Conservation (phyloP, 176 grass and related monocot species). For the Aechmea fasciata region DNA sequence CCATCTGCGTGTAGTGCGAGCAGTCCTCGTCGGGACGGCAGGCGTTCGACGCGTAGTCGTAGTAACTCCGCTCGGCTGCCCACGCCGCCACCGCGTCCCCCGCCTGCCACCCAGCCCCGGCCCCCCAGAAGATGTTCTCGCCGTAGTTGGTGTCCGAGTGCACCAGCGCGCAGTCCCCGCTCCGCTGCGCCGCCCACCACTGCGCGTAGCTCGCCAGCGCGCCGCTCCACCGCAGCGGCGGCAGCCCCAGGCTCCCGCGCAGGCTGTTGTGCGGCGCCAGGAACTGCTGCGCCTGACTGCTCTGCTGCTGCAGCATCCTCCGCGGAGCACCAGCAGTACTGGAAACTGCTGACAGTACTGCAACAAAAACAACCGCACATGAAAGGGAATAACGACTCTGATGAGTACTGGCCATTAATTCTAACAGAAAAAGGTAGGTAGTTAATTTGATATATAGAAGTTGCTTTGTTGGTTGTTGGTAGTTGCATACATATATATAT, state of each 20-base stretch:
- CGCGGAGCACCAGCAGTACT: background rate
- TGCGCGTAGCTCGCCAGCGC: slow-evolving; percentile 48
- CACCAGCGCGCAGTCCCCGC: slow-evolving; percentile 61
- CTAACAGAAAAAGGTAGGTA: background rate
- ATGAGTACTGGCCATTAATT: background rate
- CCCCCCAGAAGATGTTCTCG: slow-evolving; percentile 91
- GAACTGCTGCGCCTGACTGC: slow-evolving; percentile 30
- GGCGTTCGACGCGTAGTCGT: slow-evolving; percentile 61
- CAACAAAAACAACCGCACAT: no score
- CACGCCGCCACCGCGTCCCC: slow-evolving; percentile 55
- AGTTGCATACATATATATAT: background rate
- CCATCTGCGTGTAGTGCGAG: slow-evolving; percentile 79
- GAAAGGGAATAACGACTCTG: no score
- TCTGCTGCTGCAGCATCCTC: slow-evolving; percentile 4
- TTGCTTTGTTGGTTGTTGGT: background rate
- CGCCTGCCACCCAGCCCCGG: slow-evolving; percentile 44
- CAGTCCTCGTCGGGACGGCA: slow-evolving; percentile 51
- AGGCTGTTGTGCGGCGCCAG: slow-evolving; percentile 45
- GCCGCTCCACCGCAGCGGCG: slow-evolving; percentile 41
- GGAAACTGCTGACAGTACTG: no score
- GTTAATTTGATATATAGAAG: background rate
- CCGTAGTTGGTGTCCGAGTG: slow-evolving; percentile 71
- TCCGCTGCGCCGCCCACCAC: slow-evolving; percentile 43
- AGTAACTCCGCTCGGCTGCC: slow-evolving; percentile 40
- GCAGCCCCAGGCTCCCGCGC: slow-evolving; percentile 28